Evolutionary conservation across 805 yeast species (phyloP), one percentile per base, ranked within the genome.

Genomic region (Wickerhamia fluorescens): DNA sequence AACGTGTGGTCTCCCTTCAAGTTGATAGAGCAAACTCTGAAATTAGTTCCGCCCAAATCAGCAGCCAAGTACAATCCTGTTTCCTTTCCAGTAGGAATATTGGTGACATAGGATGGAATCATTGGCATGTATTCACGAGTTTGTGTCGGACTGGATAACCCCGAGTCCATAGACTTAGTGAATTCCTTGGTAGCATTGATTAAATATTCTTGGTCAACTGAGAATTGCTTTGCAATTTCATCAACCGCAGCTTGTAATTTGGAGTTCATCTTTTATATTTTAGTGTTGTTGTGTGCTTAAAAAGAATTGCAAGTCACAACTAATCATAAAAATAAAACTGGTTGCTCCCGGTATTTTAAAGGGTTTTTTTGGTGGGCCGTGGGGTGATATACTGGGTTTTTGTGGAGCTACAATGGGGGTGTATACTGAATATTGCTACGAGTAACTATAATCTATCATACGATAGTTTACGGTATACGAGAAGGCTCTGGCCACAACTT

Each of bases 11-110:
- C 78, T 30, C 94, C 94, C 28, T 69, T 64, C 44, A 89, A 67
- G 20, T 68, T 53, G 17, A 89, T 88, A 2, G 96, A 86, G 51
- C 96, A 87, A 15, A 92, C 95, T 47, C 98, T 71, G 60, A 89
- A 86, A 55, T 92, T 88, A 34, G 97, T 88, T 28, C 97, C 97
- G 38, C 98, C 98, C 30, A 89, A 67, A 51, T 89, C 97, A 4
- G 92, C 95, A 31, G 97, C 97, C 36, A 89, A 61, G 38, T 70
- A 75, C 22, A 83, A 65, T 25, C 97, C 97, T 31, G 64, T 66
- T 53, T 89, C 98, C 27, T 71, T 66, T 24, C 98, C 98, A 24
- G 69, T 71, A 14, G 98, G 98, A 33, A 85, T 71, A 7, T 72
- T 68, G 6, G 95, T 84, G 19, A 89, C 95, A 50, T 57, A 89